Conservation (phyloP, 495 filamentous ascomycete species). For the Penicillium alfredii region DNA sequence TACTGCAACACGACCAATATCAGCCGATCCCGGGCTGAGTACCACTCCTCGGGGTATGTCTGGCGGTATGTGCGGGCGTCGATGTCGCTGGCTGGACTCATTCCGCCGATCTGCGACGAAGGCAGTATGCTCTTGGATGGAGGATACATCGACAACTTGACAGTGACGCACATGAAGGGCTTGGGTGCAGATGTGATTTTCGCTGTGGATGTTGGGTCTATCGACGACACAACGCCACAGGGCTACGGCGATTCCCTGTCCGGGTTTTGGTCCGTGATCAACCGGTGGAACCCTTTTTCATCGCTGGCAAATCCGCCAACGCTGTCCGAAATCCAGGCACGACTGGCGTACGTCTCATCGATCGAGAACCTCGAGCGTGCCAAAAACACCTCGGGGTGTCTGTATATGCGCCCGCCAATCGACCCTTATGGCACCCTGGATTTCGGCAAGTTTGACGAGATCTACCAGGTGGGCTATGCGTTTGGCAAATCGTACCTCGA, state of each 20-base stretch:
- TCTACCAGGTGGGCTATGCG: slow-evolving; percentile 79
- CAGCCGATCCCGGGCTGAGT: slow-evolving; percentile 78
- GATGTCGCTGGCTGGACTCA: slow-evolving; percentile 88
- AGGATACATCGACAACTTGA: slow-evolving; percentile 95
- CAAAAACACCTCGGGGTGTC: slow-evolving; percentile 77
- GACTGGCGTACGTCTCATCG: slow-evolving; percentile 87
- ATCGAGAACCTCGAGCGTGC: slow-evolving; percentile 92
- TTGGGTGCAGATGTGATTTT: slow-evolving; percentile 92
- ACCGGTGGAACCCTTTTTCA: slow-evolving; percentile 96
- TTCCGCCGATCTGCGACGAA: slow-evolving; percentile 93
- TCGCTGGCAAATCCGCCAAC: slow-evolving; percentile 84
- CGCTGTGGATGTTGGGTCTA: slow-evolving; percentile 85
- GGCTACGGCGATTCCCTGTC: slow-evolving; percentile 87
- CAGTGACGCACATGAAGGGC: slow-evolving; percentile 93
- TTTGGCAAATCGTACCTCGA: slow-evolving; percentile 77
- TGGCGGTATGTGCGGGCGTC: slow-evolving; percentile 95
- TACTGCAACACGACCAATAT: slow-evolving; percentile 99
- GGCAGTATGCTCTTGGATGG: slow-evolving; percentile 94
- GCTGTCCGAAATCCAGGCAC: slow-evolving; percentile 88
- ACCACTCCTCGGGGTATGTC: slow-evolving; percentile 90
- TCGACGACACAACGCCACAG: slow-evolving; percentile 88
- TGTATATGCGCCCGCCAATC: slow-evolving; percentile 94
- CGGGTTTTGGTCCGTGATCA: slow-evolving; percentile 89
- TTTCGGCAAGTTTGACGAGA: slow-evolving; percentile 96
- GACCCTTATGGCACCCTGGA: slow-evolving; percentile 91